These are phyloP conservation scores for Artemisia annua DNA, from an alignment of 129 eudicot genomes.

Conservation along the genomic window DNA sequence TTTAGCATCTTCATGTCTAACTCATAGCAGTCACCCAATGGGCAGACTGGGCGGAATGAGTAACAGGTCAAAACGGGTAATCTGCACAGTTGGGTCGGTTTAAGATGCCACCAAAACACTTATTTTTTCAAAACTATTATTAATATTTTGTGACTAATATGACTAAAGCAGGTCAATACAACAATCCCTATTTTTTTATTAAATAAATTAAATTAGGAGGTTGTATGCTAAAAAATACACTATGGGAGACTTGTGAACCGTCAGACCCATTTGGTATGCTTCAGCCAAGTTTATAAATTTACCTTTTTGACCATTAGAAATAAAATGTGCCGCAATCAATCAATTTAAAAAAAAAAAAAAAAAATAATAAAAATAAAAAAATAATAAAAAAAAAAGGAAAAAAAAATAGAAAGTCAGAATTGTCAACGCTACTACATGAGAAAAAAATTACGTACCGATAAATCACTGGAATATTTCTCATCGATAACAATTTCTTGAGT, in stretches of 20 bases:
- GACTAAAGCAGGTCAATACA: background rate
- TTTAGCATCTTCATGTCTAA: constrained; percentile 1
- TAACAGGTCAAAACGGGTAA: background rate
- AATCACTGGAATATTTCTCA: constrained; percentile 64
- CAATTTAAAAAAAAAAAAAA: background rate
- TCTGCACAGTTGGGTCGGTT: background rate
- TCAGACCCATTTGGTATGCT: background rate
- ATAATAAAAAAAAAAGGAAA: background rate
- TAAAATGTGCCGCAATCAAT: background rate
- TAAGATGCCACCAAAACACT: background rate
- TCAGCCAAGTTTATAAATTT: constrained; percentile 1
- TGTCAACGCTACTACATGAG: constrained; percentile 12
- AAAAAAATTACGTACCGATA: constrained; percentile 52
- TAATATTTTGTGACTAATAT: background rate
- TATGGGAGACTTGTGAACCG: background rate
- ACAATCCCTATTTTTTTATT: background rate
- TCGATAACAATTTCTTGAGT: constrained; percentile 50
- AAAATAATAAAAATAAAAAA: background rate
- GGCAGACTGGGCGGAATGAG: background rate
- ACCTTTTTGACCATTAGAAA: background rate
- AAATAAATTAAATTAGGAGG: background rate
- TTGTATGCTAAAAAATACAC: background rate
- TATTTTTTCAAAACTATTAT: background rate
- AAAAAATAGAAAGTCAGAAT: background rate
- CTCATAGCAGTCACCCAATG: background rate